A percentile compares a stretch with the other conserved stretches of the same genome.
These are phyloP conservation scores for Penicillium malachiteum DNA, from an alignment of 495 filamentous ascomycete genomes.

Conservation along the genomic window DNA sequence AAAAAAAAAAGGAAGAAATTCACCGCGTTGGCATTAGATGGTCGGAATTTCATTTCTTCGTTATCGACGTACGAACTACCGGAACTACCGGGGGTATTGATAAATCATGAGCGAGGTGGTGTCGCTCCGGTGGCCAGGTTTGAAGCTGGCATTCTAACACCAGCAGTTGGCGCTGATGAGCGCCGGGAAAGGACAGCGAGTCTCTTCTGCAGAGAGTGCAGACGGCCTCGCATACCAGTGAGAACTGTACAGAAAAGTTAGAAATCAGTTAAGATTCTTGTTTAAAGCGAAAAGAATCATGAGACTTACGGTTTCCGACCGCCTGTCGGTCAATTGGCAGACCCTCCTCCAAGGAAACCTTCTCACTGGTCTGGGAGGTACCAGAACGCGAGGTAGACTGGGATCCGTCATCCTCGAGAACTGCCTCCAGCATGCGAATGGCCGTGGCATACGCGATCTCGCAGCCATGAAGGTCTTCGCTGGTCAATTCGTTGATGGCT, in stretches of 20 bases:
- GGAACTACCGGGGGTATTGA: neutral
- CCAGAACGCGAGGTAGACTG: slow-evolving; percentile 7
- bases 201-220: slow-evolving; percentile 57
- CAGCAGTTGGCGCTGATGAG: slow-evolving; percentile 37
- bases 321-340: slow-evolving; percentile 71
- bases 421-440: slow-evolving; percentile 88
- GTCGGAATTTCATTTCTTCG: too few species aligned
- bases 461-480: slow-evolving; percentile 83
- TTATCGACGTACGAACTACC: too few species aligned
- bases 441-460: slow-evolving; percentile 93
- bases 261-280: neutral
- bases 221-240: slow-evolving; percentile 57
- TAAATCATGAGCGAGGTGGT: slow-evolving; percentile 23
- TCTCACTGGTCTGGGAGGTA: slow-evolving; percentile 40
- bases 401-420: slow-evolving; percentile 78
- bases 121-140: slow-evolving; percentile 33
- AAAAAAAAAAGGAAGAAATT: neutral
- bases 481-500: slow-evolving; percentile 91
- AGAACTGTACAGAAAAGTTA: slow-evolving; percentile 49
- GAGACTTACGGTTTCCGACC: slow-evolving; percentile 65
- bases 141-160: slow-evolving; percentile 32
- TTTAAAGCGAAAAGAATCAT: neutral
- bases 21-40: too few species aligned
- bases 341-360: slow-evolving; percentile 49
- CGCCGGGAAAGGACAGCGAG: slow-evolving; percentile 54